Evolutionary conservation across 73 alveolate species (phyloP), one percentile per base, ranked within the genome.

Genomic region (Urostyla sp.): DNA sequence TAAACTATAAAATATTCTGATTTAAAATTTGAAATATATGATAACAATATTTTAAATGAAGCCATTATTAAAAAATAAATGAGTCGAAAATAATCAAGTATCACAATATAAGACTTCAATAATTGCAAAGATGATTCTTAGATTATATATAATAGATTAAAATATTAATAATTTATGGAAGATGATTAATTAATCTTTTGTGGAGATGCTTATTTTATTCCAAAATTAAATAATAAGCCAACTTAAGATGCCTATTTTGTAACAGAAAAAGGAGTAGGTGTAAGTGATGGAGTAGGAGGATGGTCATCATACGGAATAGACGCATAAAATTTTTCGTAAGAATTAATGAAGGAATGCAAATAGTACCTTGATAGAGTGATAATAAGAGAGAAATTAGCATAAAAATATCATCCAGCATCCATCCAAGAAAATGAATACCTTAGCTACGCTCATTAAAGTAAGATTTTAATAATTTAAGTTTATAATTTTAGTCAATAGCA

Each of bases 221-320:
- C 80, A 5, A 66, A 66, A 35, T 40, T 40, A n/a, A 11, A 3
- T 13, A 6, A 46, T 5, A 63, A 49, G 13, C 48, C 86, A 13
- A 50, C 87, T 21, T 92, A 76, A 21, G 95, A 88, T 66, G 80
- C 92, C 37, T 88, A 26, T 50, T 75, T 84, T 46, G 28, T 63
- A 24, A 34, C 79, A 26, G 80, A 55, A 11, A 53, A 34, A 31
- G 81, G 85, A n/a, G 67, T 75, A 11, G 95, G 95, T 24, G 78
- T 88, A 32, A 81, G 90, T 48, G 95, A 88, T 44, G 95, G 95
- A 32, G 95, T 88, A 0, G 90, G 92, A 20, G 85, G 87, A 27
- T 88, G 95, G 90, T 18, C 52, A 0, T 40, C 66, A 46, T 88
- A 69, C 38, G 95, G 95, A 3, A 52, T 88, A 27, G 90, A 88